Evolutionary conservation across 1,139 yeast genomes (phyloP).

Genomic region (Meyerozyma carpophila): DNA sequence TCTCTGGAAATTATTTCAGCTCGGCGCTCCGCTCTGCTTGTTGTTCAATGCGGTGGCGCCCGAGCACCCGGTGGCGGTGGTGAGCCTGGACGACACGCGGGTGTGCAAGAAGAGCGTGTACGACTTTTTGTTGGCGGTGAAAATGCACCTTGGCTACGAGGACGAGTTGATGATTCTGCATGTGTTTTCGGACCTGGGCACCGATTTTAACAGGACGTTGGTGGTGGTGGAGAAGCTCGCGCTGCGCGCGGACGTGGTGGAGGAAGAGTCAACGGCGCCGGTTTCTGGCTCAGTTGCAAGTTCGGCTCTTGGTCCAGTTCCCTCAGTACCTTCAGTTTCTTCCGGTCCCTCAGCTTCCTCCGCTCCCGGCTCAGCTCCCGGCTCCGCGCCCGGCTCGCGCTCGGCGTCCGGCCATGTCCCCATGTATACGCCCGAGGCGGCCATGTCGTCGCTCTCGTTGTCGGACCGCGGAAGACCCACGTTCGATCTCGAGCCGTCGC

Average conservation of each 20-base stretch:
- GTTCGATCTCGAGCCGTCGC: slow-evolving; percentile 3
- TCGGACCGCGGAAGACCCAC: neutral
- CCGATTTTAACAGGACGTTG: slow-evolving; percentile 68
- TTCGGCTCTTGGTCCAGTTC: neutral
- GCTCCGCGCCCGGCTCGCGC: neutral
- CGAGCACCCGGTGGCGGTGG: slow-evolving; percentile 39
- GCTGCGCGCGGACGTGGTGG: neutral
- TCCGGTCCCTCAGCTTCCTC: neutral
- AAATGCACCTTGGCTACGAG: slow-evolving; percentile 54
- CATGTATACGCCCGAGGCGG: neutral
- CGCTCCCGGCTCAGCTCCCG: neutral
- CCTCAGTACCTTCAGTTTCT: neutral
- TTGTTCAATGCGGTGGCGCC: slow-evolving; percentile 58
- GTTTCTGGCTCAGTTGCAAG: too few relatives aligned
- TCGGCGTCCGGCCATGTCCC: neutral
- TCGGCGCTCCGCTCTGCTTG: slow-evolving; percentile 88
- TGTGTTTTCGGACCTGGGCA: slow-evolving; percentile 79
- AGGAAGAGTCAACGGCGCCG: too few relatives aligned
- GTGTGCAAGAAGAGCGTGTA: slow-evolving; percentile 86
- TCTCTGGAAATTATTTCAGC: slow-evolving; percentile 81
- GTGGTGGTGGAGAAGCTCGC: slow-evolving; percentile 58
- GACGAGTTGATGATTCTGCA: slow-evolving; percentile 78
- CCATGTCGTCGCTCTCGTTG: neutral
- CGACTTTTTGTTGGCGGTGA: slow-evolving; percentile 85
- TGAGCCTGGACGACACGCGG: slow-evolving; percentile 72